phyloP scores from a whole-genome alignment of 352 stramenopile species.

The Pythium insidiosum region DNA sequence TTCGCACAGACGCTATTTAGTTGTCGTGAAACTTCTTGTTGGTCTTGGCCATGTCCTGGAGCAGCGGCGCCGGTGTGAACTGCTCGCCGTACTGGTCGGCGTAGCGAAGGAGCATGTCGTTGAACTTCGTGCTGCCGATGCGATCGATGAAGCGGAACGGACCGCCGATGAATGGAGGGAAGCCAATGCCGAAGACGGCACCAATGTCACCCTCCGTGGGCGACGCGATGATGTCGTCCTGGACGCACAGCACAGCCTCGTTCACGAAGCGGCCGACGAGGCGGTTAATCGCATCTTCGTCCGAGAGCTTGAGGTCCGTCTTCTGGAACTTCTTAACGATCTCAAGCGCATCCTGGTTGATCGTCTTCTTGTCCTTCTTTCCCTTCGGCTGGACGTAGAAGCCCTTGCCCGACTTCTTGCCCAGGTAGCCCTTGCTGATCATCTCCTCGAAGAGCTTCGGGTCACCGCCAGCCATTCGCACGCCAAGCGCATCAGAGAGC shows the following conservation, averaged over 20 bases:
- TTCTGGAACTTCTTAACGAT: conserved; percentile 81
- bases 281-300: conserved; percentile 89
- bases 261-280: conserved; percentile 96
- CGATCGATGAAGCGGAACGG: conserved; percentile 96
- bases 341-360: conserved; percentile 84
- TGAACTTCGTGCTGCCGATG: conserved; percentile 90
- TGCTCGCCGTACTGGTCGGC: conserved; percentile 94
- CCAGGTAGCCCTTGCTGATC: conserved; percentile 93
- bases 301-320: conserved; percentile 64
- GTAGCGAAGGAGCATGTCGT: conserved; percentile 95
- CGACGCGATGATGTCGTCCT: conserved; percentile 96
- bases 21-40: conserved; percentile 97
- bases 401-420: conserved; percentile 96
- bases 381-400: conserved; percentile 95
- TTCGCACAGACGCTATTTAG: conserved; percentile 19
- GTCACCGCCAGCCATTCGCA: conserved; percentile 91
- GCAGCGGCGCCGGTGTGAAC: conserved; percentile 93
- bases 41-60: conserved; percentile 95
- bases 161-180: conserved; percentile 95
- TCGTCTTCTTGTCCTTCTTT: conserved; percentile 88
- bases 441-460: conserved; percentile 92
- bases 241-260: conserved; percentile 95
- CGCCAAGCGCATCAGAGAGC: conserved; percentile 92
- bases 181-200: conserved; percentile 98
- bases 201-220: conserved; percentile 97